Base-by-base conservation (phyloP, 2,329 filamentous ascomycete genomes). In the Penicillium fuscoglaucum region DNA sequence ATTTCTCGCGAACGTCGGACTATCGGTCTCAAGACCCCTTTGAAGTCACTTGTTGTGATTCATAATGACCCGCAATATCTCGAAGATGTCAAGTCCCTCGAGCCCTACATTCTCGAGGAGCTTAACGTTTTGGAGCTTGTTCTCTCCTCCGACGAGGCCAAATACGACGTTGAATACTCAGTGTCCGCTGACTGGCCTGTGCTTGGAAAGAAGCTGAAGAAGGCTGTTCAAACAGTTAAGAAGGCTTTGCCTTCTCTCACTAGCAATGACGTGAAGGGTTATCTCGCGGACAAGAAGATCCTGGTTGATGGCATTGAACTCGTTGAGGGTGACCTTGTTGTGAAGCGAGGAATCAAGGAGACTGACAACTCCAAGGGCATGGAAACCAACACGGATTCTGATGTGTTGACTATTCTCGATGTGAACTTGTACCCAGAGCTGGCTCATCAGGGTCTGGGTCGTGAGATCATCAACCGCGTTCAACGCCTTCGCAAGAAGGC, bases 201-300 rank as follows among this genome's bases (percentile, higher is more conserved):
- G 2, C 83, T 99, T 17, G 95, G 95, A 64, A 96, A 96, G 84
- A 98, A 98, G 80, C 84, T 98, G 67, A 96, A 96, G 83, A 97
- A 96, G 78, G 93, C 97, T 70, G 90, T 92, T 64, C 86, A 87
- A 64, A 91, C 89, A 72, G 92, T 98, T 66, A 96, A 96, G 82
- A 96, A 93, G 78, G 92, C 90, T 2, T 80, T 99, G 46, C 93
- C 93, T 6, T 82, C 79, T 40, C 80, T 99, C 49, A 90, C 84
- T 21, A 93, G 88, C 66, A 86, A 90, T 12, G 85, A 96, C 66
- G 91, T 96, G 60, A 90, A 93, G 73, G 79, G 81, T 40, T 99
- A 92, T 73, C 81, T 95, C 41, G 78, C 84, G 43, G 83, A 86
- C 17, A 90, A 89, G 71, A 87, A 84, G 69, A 90, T 98, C 49